phyloP scores from a whole-genome alignment of 805 yeast species.

The Teunomyces atbi region DNA sequence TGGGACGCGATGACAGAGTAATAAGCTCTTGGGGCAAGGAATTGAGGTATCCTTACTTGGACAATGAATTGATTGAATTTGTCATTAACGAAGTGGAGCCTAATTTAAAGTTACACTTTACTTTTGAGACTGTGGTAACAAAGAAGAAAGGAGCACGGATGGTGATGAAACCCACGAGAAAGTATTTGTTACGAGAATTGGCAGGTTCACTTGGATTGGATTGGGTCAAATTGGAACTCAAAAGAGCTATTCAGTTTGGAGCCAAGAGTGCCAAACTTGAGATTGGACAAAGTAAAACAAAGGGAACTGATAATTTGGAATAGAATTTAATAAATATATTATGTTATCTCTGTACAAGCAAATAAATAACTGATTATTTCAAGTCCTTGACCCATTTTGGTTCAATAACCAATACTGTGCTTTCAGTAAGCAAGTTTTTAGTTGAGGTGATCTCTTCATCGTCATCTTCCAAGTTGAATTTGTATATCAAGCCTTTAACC shows the following conservation, averaged over 20 bases:
- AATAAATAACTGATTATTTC: conserved; percentile 5
- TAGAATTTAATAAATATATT: neutral
- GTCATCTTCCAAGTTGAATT: conserved; percentile 18
- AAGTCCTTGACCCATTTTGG: conserved; percentile 40
- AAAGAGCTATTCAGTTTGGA: conserved; percentile 96
- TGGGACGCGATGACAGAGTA: conserved; percentile 91
- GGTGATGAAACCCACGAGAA: conserved; percentile 33
- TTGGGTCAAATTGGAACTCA: conserved; percentile 69
- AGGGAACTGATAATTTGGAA: conserved; percentile 63
- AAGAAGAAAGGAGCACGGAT: conserved; percentile 27
- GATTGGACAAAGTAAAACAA: conserved; percentile 67
- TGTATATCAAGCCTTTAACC: conserved; percentile 35
- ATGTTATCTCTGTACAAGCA: neutral
- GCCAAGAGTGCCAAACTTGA: conserved; percentile 94
- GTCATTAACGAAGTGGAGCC: conserved; percentile 51
- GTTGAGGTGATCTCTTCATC: conserved; percentile 17
- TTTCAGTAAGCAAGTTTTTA: conserved; percentile 29
- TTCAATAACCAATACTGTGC: conserved; percentile 42
- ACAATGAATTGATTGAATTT: conserved; percentile 53
- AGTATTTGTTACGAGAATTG: conserved; percentile 58
- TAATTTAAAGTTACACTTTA: conserved; percentile 37
- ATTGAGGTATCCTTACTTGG: conserved; percentile 82
- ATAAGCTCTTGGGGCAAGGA: conserved; percentile 87
- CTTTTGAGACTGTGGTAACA: conserved; percentile 20
- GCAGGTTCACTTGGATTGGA: conserved; percentile 52